Base-by-base conservation (phyloP, 805 yeast genomes). In the Candida silvicultrix region DNA sequence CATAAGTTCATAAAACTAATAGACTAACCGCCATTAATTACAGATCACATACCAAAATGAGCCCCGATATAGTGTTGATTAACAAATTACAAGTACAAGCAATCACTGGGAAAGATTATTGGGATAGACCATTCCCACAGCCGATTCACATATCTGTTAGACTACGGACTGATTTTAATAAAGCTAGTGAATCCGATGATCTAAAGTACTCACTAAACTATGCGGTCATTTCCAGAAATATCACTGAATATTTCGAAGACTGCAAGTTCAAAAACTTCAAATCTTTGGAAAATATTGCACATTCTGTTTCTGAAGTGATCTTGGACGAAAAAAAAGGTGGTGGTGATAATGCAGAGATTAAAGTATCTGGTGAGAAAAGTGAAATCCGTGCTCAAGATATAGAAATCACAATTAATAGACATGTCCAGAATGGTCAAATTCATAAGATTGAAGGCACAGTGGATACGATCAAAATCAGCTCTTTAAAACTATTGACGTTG, bases 161-260 rank as follows among this genome's bases (percentile, higher is more conserved):
- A 39, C 73, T 87, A 50, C 67, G 68, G 31, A 85, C 96, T 0
- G 80, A 81, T 55, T 84, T 90, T 56, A 70, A 75, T 21, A 69
- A 75, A 45, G 90, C 96, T n/a, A 80, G 92, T n/a, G 65, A 67
- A 12, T 78, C 82, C 0, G 98, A 92, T 65, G 92, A 90, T 58
- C 71, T 92, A 54, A 77, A 79, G 48, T 80, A 85, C 57, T 85
- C 97, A 5, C 75, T 92, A 51, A 92, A 92, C 64, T 92, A 92
- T 64, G 97, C 96, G 2, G 89, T 81, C 5, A 74, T 92, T 5
- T 79, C 92, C 4, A 71, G 88, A 43, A 77, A 78, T 37, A 67
- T 92, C n/a, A 62, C 76, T 36, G 69, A 71, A 5, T 75, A 66
- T 51, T 76, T 85, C 51, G 75, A 70, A 37, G 44, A 60, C 6